These are phyloP conservation scores for Tricladium varicosporioides DNA, from an alignment of 2,329 filamentous ascomycete species.

Conservation along the genomic window DNA sequence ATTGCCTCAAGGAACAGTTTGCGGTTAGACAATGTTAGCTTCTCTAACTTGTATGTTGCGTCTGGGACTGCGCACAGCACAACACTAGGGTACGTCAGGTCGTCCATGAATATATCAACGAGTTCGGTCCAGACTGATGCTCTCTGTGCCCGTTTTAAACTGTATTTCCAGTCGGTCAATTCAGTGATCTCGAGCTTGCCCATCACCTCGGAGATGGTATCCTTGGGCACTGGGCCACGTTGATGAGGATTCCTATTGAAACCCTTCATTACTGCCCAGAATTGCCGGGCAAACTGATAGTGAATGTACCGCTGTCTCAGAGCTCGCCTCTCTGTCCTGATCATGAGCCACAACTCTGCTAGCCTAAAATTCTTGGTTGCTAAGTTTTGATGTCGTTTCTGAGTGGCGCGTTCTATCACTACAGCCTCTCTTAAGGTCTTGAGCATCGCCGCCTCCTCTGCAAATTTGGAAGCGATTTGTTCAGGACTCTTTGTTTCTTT, in stretches of 20 bases:
- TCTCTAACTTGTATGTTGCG: conserved; percentile 16
- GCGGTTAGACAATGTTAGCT: conserved; percentile 13
- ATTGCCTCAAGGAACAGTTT: conserved; percentile 14
- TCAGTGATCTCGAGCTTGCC: conserved; percentile 15
- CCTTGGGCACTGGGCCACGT: conserved; percentile 12
- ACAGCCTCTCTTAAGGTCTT: conserved; percentile 15
- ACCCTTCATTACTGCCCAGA: conserved; percentile 15
- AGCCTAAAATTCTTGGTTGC: conserved; percentile 8
- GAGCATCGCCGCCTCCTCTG: conserved; percentile 11
- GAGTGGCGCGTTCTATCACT: conserved; percentile 11
- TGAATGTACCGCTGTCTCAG: conserved; percentile 16
- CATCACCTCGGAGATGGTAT: conserved; percentile 9
- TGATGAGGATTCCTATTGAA: conserved; percentile 7
- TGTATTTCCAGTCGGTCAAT: conserved; percentile 8
- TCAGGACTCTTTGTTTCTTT: conserved; percentile 8
- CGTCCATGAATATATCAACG: conserved; percentile 13
- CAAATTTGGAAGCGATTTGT: conserved; percentile 9
- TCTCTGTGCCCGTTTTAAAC: conserved; percentile 13
- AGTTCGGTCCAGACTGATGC: conserved; percentile 16
- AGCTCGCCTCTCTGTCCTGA: conserved; percentile 17
- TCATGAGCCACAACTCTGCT: conserved; percentile 15
- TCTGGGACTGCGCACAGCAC: conserved; percentile 13
- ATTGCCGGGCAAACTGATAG: conserved; percentile 20
- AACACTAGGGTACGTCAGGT: conserved; percentile 13
- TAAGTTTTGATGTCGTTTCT: conserved; percentile 3